These are phyloP conservation scores for Parasitella parasitica DNA, from an alignment of 371 early-diverging fungal species.

Conservation along the genomic window DNA sequence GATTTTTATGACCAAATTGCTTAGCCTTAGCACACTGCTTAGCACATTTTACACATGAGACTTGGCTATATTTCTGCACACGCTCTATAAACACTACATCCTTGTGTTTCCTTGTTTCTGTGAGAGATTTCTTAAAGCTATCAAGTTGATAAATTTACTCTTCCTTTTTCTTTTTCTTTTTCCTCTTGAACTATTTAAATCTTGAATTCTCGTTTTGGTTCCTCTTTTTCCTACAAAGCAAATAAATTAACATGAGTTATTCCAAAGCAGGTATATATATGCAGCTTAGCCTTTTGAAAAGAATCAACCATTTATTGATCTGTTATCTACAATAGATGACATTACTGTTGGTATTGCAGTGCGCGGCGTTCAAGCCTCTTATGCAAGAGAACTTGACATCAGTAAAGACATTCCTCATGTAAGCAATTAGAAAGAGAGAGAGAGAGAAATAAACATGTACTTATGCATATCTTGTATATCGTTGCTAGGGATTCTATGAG, in stretches of 20 bases:
- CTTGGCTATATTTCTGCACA: not conserved
- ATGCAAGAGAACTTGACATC: constrained; percentile 30
- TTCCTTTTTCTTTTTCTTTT: not conserved
- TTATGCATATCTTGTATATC: too few relatives aligned
- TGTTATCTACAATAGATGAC: constrained; percentile 7
- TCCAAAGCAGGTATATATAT: constrained; percentile 13
- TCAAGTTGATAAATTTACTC: not conserved
- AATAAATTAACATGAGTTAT: constrained; percentile 1
- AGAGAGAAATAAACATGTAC: too few relatives aligned
- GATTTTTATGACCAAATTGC: not conserved
- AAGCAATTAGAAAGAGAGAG: constrained; percentile 1
- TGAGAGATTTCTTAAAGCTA: not conserved
- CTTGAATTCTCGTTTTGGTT: not conserved
- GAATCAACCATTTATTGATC: not conserved
- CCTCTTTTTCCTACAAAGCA: not conserved
- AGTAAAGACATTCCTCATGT: constrained; percentile 31
- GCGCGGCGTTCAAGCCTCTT: constrained; percentile 33
- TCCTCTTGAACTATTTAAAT: constrained; percentile 1
- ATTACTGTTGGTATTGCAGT: constrained; percentile 21
- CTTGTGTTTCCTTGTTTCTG: not conserved
- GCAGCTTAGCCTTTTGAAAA: not conserved
- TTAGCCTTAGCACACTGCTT: not conserved
- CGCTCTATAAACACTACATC: not conserved
- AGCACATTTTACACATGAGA: not conserved
- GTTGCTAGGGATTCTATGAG: constrained; percentile 40